Percentiles rank a stretch among this genome's conserved stretches.
Evolutionary conservation across 1,139 yeast species (phyloP).

Genomic region (Geotrichum klebahnii): DNA sequence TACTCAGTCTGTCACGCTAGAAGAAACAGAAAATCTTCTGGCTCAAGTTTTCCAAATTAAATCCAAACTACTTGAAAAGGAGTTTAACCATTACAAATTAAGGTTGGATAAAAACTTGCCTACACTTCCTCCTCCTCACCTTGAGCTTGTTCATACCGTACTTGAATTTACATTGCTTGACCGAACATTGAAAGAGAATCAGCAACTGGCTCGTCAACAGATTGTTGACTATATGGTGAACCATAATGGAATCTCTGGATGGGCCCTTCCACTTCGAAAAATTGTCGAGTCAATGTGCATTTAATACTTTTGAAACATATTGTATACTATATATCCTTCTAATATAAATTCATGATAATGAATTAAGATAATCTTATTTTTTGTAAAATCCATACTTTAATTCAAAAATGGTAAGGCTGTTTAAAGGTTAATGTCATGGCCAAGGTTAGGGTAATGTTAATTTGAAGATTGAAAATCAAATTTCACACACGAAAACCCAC

Average conservation of each 20-base stretch:
- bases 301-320: not conserved
- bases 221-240: conserved; percentile 48
- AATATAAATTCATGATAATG: no score
- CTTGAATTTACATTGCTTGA: conserved; percentile 22
- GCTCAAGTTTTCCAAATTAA: conserved; percentile 23
- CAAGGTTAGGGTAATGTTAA: no score
- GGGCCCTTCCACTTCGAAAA: conserved; percentile 56
- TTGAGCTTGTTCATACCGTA: conserved; percentile 27
- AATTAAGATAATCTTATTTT: no score
- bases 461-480: no score
- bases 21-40: not conserved
- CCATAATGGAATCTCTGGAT: conserved; percentile 50
- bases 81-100: conserved; percentile 41
- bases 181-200: conserved; percentile 14
- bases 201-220: conserved; percentile 32
- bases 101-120: conserved; percentile 35
- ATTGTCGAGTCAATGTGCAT: conserved; percentile 39
- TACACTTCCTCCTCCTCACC: conserved; percentile 27
- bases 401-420: no score
- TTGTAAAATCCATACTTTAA: no score
- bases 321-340: no score
- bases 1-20: not conserved
- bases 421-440: no score
- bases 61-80: conserved; percentile 38
- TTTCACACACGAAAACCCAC: no score